Evolutionary conservation across 768 basidiomycete genomes (phyloP).

Genomic region (Phanerochaete sordida): DNA sequence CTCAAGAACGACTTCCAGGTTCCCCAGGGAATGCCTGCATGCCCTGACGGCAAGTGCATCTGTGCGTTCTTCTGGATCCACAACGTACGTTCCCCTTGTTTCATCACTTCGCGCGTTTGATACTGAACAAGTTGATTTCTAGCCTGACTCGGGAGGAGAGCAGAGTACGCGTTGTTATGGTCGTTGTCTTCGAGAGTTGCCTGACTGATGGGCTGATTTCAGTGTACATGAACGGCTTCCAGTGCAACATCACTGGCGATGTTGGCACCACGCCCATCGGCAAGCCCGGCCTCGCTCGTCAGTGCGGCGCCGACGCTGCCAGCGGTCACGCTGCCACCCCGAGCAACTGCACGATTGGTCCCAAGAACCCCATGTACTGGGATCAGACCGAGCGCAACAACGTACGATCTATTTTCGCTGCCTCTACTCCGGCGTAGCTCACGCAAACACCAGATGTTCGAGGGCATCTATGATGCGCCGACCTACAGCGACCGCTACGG

Average conservation of each 20-base stretch:
- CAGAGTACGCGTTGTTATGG: conserved; percentile 24
- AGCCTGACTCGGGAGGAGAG: conserved; percentile 31
- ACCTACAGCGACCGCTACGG: conserved; percentile 70
- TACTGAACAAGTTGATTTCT: not conserved
- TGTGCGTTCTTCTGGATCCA: conserved; percentile 73
- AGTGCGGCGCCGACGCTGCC: conserved; percentile 58
- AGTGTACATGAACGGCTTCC: conserved; percentile 76
- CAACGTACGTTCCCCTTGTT: conserved; percentile 28
- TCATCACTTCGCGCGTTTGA: not conserved
- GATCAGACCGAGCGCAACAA: conserved; percentile 60
- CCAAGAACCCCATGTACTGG: conserved; percentile 72
- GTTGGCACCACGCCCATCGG: conserved; percentile 51
- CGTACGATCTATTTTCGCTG: conserved; percentile 31
- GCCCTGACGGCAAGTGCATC: conserved; percentile 53
- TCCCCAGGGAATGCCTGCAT: conserved; percentile 58
- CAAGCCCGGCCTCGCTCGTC: conserved; percentile 54
- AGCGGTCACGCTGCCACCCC: conserved; percentile 43
- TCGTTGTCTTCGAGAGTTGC: not conserved
- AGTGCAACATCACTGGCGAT: conserved; percentile 55
- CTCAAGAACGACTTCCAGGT: conserved; percentile 60
- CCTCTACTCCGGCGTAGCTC: not conserved
- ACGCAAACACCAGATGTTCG: not conserved
- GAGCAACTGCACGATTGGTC: conserved; percentile 70
- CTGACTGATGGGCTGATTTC: not conserved
- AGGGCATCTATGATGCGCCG: conserved; percentile 56